Base-by-base conservation (phyloP, 352 stramenopile species). In the Phytopythium kandeliae region DNA sequence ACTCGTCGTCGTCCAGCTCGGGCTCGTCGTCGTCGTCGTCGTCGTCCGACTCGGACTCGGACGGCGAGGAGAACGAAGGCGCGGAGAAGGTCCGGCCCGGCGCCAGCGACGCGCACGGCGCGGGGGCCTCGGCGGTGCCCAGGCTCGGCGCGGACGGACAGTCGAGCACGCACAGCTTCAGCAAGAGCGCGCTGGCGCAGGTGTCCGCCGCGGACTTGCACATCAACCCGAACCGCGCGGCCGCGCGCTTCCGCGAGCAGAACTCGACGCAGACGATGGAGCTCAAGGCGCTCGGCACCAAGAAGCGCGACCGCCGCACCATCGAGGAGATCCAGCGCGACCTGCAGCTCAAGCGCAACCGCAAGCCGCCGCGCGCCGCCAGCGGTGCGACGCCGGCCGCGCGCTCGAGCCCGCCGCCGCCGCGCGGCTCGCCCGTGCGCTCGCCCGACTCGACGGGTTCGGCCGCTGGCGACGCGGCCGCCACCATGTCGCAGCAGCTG, bases 311-410 rank as follows among this genome's bases (percentile, higher is more conserved):
- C 46, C 78, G 84, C 51, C 80, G 84, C 21, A 91, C 84, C n/a
- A 94, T 94, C 51, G 84, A 94, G 43, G 78, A 94, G 57, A 94
- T 94, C 49, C 84, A 94, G 51, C 65, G 79, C 47, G 84, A 94
- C 51, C 54, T 94, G 21, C 60, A 78, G 43, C 86, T 76, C 51
- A 92, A 87, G 48, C 69, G 77, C 8, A 63, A 65, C n/a, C 74
- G 74, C 40, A 82, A 78, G 48, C 68, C 65, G 1, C 19, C 63
- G 25, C 41, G 31, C 15, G 25, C 28, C 9, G 36, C 17, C 17
- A 12, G 19, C 38, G 2, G 10, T 15, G 35, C 53, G 0, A 60
- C 40, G 2, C 40, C 58, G 4, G 54, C 66, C 3, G 74, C 64
- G 2, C 69, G 60, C 15, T 63, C 65, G 25, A 91, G 78, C 60